Evolutionary conservation across 495 filamentous ascomycete species (phyloP).

Genomic region (Thermochaetoides thermophila): DNA sequence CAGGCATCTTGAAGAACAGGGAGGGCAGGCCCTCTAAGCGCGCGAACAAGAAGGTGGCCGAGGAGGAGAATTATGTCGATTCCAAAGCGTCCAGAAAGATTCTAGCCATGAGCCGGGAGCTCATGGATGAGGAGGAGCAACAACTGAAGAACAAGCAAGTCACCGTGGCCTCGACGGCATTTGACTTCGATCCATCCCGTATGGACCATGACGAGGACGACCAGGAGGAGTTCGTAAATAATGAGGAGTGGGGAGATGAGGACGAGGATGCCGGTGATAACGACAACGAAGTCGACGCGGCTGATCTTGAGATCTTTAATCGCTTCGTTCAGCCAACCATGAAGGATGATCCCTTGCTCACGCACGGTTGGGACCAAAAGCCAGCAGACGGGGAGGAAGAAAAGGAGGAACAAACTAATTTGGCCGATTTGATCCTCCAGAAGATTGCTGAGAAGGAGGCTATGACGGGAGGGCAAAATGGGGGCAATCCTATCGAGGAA

Average conservation of each 20-base stretch:
- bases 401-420: slow-evolving; percentile 50
- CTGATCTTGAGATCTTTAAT: slow-evolving; percentile 79
- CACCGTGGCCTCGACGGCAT: slow-evolving; percentile 17
- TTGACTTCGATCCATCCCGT: slow-evolving; percentile 29
- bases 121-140: slow-evolving; percentile 54
- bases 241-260: slow-evolving; percentile 50
- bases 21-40: slow-evolving; percentile 38
- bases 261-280: slow-evolving; percentile 65
- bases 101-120: slow-evolving; percentile 66
- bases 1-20: slow-evolving; percentile 43
- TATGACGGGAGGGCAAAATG: slow-evolving; percentile 22
- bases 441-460: slow-evolving; percentile 92
- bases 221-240: slow-evolving; percentile 32
- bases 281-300: slow-evolving; percentile 75
- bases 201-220: slow-evolving; percentile 19
- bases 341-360: slow-evolving; percentile 37
- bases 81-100: slow-evolving; percentile 78
- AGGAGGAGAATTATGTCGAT: slow-evolving; percentile 62
- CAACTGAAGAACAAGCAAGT: slow-evolving; percentile 9
- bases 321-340: slow-evolving; percentile 57
- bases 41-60: slow-evolving; percentile 41
- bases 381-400: slow-evolving; percentile 29
- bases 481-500: slow-evolving; percentile 43
- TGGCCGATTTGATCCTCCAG: slow-evolving; percentile 81
- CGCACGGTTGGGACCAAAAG: slow-evolving; percentile 31